Conservation (phyloP, 345 rosid genomes). For the Populus alba region DNA sequence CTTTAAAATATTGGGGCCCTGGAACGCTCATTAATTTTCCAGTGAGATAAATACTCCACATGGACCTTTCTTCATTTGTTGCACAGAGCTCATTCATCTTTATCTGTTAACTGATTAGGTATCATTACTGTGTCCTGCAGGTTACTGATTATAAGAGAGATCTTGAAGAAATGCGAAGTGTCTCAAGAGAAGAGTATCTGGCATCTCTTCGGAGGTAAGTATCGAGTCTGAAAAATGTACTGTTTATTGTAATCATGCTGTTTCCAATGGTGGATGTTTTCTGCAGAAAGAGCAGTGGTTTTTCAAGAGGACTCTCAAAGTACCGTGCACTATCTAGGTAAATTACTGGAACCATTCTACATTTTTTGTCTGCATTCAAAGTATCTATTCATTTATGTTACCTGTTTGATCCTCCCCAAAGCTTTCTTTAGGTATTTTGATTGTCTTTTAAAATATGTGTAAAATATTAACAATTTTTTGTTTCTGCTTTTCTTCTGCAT, state of each 20-base stretch:
- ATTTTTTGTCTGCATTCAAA: background rate
- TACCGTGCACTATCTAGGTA: constrained; percentile 96
- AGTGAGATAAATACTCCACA: constrained; percentile 37
- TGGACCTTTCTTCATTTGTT: background rate
- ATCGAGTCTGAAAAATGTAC: constrained; percentile 18
- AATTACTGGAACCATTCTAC: background rate
- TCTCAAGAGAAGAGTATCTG: constrained; percentile 91
- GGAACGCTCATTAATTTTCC: constrained; percentile 98
- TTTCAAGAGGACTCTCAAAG: constrained; percentile 90
- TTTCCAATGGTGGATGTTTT: constrained; percentile 33
- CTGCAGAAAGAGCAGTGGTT: constrained; percentile 95
- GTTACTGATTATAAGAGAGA: constrained; percentile 92
- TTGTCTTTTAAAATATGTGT: background rate
- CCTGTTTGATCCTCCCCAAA: background rate
- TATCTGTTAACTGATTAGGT: background rate
- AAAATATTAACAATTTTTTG: constrained; percentile 6
- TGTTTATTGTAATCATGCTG: constrained; percentile 3
- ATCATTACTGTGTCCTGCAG: constrained; percentile 33
- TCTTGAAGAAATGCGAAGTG: constrained; percentile 96
- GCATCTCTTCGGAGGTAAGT: constrained; percentile 87
- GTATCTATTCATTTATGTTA: background rate
- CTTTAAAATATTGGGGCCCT: constrained; percentile 97
- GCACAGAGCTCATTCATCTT: background rate
- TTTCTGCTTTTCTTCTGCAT: constrained; percentile 7
- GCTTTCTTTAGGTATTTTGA: background rate